Evolutionary conservation across 371 early-diverging fungal genomes (phyloP).

Genomic region (Dichotomocladium elegans): DNA sequence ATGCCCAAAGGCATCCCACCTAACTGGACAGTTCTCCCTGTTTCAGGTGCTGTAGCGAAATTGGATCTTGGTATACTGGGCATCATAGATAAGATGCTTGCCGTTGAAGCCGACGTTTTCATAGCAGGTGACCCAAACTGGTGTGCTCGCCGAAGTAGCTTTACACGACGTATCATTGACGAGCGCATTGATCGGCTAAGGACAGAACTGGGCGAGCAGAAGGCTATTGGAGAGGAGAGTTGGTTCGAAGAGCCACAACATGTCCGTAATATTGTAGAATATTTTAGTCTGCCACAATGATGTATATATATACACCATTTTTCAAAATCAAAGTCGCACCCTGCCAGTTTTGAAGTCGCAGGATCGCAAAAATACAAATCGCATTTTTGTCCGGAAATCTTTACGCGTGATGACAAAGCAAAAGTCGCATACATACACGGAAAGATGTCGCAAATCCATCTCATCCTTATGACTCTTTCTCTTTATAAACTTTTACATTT

Average conservation of each 20-base stretch:
- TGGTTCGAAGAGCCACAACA: too few relatives aligned
- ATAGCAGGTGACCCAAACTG: conserved; percentile 27
- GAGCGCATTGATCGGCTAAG: conserved; percentile 13
- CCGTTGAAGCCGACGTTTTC: conserved; percentile 25
- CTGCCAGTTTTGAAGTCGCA: too few relatives aligned
- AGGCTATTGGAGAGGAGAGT: too few relatives aligned
- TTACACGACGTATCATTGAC: conserved; percentile 27
- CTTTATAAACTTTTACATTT: too few relatives aligned
- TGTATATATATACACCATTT: too few relatives aligned
- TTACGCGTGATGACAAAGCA: too few relatives aligned
- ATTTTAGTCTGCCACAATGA: neutral
- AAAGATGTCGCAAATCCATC: too few relatives aligned
- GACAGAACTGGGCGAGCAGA: neutral
- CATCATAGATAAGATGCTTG: conserved; percentile 32
- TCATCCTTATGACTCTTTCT: too few relatives aligned
- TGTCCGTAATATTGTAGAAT: neutral
- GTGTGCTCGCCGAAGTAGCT: conserved; percentile 26
- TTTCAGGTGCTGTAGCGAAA: conserved; percentile 3
- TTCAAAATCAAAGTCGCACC: too few relatives aligned
- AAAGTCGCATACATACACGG: too few relatives aligned
- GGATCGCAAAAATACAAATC: too few relatives aligned
- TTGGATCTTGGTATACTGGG: conserved; percentile 23
- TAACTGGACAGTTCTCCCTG: conserved; percentile 25
- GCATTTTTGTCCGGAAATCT: too few relatives aligned
- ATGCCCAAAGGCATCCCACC: conserved; percentile 7